Percentiles rank a stretch among this genome's conserved stretches.
These are phyloP conservation scores for Globisporangium irregulare DNA, from an alignment of 352 stramenopile species.

Conservation along the genomic window DNA sequence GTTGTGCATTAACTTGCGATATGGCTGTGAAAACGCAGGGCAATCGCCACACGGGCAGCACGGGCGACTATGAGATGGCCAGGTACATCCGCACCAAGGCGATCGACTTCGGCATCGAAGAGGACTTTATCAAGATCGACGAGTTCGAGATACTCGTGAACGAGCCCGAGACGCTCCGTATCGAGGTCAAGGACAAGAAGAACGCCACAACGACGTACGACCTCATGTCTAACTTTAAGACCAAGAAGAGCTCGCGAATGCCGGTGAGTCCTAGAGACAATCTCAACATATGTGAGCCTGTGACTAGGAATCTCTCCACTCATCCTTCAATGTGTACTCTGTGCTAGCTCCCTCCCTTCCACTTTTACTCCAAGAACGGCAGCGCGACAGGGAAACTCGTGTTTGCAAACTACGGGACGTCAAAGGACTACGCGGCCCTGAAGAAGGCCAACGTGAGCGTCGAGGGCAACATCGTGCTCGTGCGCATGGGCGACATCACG, in stretches of 20 bases:
- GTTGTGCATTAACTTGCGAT: not conserved
- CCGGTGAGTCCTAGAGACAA: constrained; percentile 20
- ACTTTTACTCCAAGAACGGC: constrained; percentile 83
- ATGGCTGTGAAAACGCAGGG: constrained; percentile 22
- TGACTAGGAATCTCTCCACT: not conserved
- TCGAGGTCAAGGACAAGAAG: constrained; percentile 28
- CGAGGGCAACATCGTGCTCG: constrained; percentile 45
- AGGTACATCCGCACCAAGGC: constrained; percentile 72
- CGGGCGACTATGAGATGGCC: constrained; percentile 67
- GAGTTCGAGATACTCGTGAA: constrained; percentile 84
- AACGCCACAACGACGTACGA: constrained; percentile 20
- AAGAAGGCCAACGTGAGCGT: constrained; percentile 47
- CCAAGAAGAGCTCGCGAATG: constrained; percentile 33
- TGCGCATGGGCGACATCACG: constrained; percentile 63
- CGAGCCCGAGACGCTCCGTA: constrained; percentile 53
- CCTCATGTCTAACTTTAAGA: constrained; percentile 28
- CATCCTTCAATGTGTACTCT: not conserved
- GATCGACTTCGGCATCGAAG: constrained; percentile 74
- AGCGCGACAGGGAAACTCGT: constrained; percentile 52
- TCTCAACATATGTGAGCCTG: too few relatives aligned
- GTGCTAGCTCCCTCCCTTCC: constrained; percentile 52
- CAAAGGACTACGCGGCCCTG: constrained; percentile 64
- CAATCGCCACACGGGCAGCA: constrained; percentile 54
- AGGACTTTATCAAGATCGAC: constrained; percentile 73
- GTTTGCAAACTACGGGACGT: constrained; percentile 74